These are phyloP conservation scores for Metarhizium rileyi DNA, from an alignment of 2,329 filamentous ascomycete species.

Conservation along the genomic window DNA sequence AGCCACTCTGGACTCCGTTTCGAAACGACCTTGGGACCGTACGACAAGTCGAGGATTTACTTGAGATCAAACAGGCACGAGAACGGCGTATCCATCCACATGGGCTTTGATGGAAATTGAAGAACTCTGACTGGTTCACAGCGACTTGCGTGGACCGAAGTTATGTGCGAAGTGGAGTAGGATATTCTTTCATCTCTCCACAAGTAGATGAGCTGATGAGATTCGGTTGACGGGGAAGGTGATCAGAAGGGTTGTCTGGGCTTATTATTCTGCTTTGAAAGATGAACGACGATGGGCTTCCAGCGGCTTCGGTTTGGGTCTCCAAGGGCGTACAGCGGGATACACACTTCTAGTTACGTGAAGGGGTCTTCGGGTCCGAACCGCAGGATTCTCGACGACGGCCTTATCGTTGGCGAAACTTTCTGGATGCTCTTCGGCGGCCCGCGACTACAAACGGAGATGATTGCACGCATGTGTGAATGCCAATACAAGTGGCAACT, in stretches of 20 bases:
- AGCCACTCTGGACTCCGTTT: background rate
- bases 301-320: background rate
- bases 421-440: background rate
- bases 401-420: background rate
- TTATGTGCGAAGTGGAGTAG: background rate
- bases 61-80: slow-evolving; percentile 2
- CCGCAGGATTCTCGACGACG: background rate
- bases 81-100: slow-evolving; percentile 2
- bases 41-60: background rate
- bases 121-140: slow-evolving; percentile 5
- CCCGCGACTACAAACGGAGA: background rate
- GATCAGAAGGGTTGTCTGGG: background rate
- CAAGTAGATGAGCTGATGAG: background rate
- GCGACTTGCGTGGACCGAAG: background rate
- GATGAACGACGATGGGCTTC: background rate
- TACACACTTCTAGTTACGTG: too few relatives aligned
- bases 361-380: too few relatives aligned
- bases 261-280: background rate
- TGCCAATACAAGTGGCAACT: background rate
- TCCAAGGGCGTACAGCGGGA: background rate
- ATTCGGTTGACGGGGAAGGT: background rate
- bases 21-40: background rate
- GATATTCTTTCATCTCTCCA: background rate
- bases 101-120: slow-evolving; percentile 8
- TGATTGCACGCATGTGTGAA: background rate